These are phyloP conservation scores for Pogostemon cablin DNA, from an alignment of 257 asterid genomes.

Conservation along the genomic window DNA sequence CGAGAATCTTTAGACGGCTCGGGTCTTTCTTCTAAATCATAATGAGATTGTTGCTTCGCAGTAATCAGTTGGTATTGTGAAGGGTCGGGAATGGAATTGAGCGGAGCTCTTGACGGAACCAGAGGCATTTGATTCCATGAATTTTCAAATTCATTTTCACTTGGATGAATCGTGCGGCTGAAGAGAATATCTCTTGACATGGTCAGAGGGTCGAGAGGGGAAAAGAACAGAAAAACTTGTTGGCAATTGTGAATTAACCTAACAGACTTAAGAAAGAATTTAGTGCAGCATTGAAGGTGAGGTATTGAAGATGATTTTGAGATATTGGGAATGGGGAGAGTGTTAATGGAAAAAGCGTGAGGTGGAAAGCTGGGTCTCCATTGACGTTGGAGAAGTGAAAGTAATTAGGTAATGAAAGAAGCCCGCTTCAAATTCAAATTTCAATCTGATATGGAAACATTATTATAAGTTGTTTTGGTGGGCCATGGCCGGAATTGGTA, in stretches of 20 bases:
- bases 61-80: slow-evolving; percentile 47
- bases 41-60: slow-evolving; percentile 24
- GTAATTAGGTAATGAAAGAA: background rate
- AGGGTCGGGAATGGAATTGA: slow-evolving; percentile 72
- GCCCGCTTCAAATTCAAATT: slow-evolving; percentile 56
- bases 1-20: slow-evolving; percentile 31
- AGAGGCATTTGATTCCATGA: slow-evolving; percentile 29
- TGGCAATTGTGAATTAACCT: background rate
- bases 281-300: too few relatives aligned
- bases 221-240: background rate
- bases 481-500: too few relatives aligned
- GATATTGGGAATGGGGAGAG: slow-evolving; percentile 29
- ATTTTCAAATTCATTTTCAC: slow-evolving; percentile 44
- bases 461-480: background rate
- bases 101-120: slow-evolving; percentile 60
- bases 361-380: slow-evolving; percentile 23
- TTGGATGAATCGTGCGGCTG: slow-evolving; percentile 33
- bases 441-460: slow-evolving; percentile 25
- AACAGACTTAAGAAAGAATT: background rate
- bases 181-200: slow-evolving; percentile 44
- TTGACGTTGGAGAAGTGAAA: background rate
- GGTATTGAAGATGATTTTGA: background rate
- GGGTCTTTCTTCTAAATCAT: slow-evolving; percentile 30
- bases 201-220: slow-evolving; percentile 15
- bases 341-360: slow-evolving; percentile 11